phyloP scores from a whole-genome alignment of 129 eudicot genomes.

The Pulicaria dysenterica region DNA sequence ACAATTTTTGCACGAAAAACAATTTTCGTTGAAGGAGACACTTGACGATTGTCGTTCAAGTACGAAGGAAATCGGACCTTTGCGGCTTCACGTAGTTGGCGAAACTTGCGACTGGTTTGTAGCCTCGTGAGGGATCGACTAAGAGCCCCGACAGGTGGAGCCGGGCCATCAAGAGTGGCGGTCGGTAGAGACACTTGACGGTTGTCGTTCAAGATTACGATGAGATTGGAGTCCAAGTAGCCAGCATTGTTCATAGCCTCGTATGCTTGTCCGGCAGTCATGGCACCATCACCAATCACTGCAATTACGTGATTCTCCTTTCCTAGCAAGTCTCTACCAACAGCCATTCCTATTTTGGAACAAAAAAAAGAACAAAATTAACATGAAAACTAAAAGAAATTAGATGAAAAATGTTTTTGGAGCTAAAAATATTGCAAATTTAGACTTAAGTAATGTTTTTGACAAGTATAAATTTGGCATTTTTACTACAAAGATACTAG shows the following conservation, averaged over 20 bases:
- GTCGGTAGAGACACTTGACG: conserved; percentile 73
- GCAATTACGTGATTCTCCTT: conserved; percentile 60
- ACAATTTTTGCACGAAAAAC: no score
- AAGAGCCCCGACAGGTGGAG: conserved; percentile 64
- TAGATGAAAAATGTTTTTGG: no score
- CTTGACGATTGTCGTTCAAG: no score
- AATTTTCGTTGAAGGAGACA: no score
- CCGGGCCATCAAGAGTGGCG: conserved; percentile 65
- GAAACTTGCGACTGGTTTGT: conserved; percentile 49
- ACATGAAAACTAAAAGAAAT: no score
- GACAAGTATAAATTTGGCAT: no score
- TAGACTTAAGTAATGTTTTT: no score
- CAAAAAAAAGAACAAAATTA: not conserved
- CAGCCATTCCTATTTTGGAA: conserved; percentile 57
- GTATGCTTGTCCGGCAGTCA: conserved; percentile 79
- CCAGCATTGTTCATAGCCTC: conserved; percentile 77
- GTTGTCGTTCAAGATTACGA: conserved; percentile 59
- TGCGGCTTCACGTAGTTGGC: conserved; percentile 51
- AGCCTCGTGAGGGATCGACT: conserved; percentile 51
- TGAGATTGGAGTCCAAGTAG: conserved; percentile 56
- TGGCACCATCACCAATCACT: conserved; percentile 76
- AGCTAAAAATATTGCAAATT: no score
- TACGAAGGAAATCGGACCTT: conserved; percentile 33
- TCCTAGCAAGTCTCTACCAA: conserved; percentile 60
- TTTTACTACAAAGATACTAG: no score